Conservation (phyloP, 768 basidiomycete species). For the Exsudoporus frostii region DNA sequence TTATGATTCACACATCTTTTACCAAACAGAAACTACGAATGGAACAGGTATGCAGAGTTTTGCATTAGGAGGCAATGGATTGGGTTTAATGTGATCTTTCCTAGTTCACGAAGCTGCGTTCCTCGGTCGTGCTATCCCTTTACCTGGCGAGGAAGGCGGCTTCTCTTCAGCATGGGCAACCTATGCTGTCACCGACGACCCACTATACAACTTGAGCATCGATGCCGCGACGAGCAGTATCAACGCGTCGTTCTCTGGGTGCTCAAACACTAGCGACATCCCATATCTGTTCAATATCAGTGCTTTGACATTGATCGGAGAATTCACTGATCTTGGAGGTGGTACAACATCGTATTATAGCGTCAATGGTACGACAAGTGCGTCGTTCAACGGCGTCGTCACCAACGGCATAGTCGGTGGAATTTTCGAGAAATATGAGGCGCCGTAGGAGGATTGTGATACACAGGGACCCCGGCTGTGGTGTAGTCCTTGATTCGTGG, state of each 20-base stretch:
- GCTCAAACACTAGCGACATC: not conserved
- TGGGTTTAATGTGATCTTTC: not conserved
- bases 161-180: constrained; percentile 11
- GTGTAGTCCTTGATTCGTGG: too few relatives aligned
- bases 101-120: constrained; percentile 14
- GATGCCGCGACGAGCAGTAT: not conserved
- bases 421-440: constrained; percentile 4
- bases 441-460: not conserved
- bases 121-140: constrained; percentile 12
- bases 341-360: constrained; percentile 10
- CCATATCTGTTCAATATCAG: constrained; percentile 10
- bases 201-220: not conserved
- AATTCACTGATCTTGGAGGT: constrained; percentile 11
- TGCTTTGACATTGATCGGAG: not conserved
- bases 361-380: constrained; percentile 7
- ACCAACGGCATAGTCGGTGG: not conserved
- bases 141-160: not conserved
- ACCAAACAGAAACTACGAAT: constrained; percentile 4
- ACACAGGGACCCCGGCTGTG: too few relatives aligned
- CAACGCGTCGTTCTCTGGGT: constrained; percentile 9
- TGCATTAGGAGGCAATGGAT: too few relatives aligned
- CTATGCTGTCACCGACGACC: constrained; percentile 13
- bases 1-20: constrained; percentile 14
- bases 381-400: not conserved
- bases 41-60: constrained; percentile 7